Conservation (phyloP, 2,329 filamentous ascomycete genomes). For the Phialophora tarda region DNA sequence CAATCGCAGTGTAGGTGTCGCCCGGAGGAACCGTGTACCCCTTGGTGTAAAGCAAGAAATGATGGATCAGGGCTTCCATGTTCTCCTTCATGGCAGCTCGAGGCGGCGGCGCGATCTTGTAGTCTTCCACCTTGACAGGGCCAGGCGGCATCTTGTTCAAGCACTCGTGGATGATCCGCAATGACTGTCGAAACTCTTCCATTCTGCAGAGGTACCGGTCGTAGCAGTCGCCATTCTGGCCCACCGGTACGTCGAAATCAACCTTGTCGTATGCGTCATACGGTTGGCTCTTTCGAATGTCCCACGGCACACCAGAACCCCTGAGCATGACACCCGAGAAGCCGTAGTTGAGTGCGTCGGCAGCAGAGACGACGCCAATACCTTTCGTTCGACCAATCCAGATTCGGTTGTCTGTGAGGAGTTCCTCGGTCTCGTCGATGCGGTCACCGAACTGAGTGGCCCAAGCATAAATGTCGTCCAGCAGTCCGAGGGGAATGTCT, state of each 20-base stretch:
- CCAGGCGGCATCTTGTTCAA: constrained; percentile 98
- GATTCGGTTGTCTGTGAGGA: constrained; percentile 98
- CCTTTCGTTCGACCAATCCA: constrained; percentile 94
- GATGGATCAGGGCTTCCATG: constrained; percentile 99
- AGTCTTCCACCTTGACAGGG: constrained; percentile 94
- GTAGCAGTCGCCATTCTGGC: constrained; percentile 97
- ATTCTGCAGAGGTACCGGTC: constrained; percentile 98
- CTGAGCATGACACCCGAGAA: constrained; percentile 98
- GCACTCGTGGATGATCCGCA: constrained; percentile 98
- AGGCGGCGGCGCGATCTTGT: constrained; percentile 97
- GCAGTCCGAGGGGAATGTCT: constrained; percentile 88
- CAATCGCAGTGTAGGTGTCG: constrained; percentile 96
- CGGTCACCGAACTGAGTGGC: constrained; percentile 98
- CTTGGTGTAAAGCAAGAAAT: constrained; percentile 98
- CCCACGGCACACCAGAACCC: constrained; percentile 93
- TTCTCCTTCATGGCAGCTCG: constrained; percentile 99
- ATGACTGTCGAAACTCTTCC: constrained; percentile 98
- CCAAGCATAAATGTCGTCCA: constrained; percentile 99
- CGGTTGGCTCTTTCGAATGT: constrained; percentile 93
- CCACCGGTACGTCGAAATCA: constrained; percentile 97
- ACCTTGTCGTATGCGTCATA: constrained; percentile 98
- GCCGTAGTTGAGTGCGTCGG: constrained; percentile 94
- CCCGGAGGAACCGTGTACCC: constrained; percentile 96
- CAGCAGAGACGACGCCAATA: constrained; percentile 86
- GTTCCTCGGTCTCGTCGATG: constrained; percentile 97